Evolutionary conservation across 1,139 yeast genomes (phyloP), one percentile per base, ranked within the genome.

Genomic region (Saccharomyces hybrid): DNA sequence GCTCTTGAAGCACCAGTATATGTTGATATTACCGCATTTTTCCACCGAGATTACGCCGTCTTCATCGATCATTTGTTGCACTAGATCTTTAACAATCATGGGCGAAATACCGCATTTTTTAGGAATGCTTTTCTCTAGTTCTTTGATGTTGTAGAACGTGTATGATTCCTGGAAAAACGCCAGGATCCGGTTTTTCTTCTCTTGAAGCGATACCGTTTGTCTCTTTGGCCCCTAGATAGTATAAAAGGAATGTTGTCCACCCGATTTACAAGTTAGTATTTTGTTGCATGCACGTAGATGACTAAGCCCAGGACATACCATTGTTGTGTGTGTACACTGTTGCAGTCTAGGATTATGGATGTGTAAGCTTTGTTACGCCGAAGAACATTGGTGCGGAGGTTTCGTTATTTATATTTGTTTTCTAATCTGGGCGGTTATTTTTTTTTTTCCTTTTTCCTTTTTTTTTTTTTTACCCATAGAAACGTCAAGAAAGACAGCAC

Each of bases 1-100:
- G 54, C 75, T 74, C 52, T 73, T 73, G 61, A 79, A 80, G 49
- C 79, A 72, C 83, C 84, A 80, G 62, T 79, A 81, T 16, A 79
- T 70, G 56, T 79, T 79, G 3, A 79, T 74, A 11, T 73, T 70
- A 0, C 85, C 85, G 62, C 83, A 78, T 66, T 80, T 81, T 57
- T 79, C 82, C 47, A 74, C 73, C 48, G 74, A 75, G 6, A 81
- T 72, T 42, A 79, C 62, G 0, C 73, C 73, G 46, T 77, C 80
- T 49, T 74, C 77, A 58, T 79, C 82, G 6, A 79, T 67, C 56
- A 80, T 70, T 13, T 65, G 62, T 51, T 75, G 76, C 9, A 80
- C 64, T 5, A 80, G 60, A 11, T 77, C 82, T 58, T 80, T 80
- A 51, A 79, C 77, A 54, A 77, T 76, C 79, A 79, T 79, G 0